Conservation (phyloP, 768 basidiomycete species). For the Hericium coralloides region DNA sequence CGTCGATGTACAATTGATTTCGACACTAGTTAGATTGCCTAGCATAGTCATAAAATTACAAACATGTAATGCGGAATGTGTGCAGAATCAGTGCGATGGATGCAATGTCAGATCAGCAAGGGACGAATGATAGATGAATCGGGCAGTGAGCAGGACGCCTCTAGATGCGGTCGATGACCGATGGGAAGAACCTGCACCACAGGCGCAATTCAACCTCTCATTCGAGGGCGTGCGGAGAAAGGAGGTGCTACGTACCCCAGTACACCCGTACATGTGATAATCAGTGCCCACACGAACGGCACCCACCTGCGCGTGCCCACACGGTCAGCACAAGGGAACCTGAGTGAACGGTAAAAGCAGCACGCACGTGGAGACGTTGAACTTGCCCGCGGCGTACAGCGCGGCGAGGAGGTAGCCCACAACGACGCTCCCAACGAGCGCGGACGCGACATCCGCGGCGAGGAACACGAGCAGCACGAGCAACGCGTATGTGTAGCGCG, state of each 20-base stretch:
- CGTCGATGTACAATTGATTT: too few relatives aligned
- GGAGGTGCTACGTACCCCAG: conserved; percentile 4
- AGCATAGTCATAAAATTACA: too few relatives aligned
- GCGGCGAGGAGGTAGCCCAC: conserved; percentile 14
- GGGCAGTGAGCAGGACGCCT: not conserved
- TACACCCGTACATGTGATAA: conserved; percentile 7
- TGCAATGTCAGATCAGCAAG: too few relatives aligned
- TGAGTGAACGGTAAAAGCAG: not conserved
- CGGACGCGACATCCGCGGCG: conserved; percentile 1
- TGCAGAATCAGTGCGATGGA: too few relatives aligned
- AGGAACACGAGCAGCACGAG: conserved; percentile 11
- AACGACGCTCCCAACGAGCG: conserved; percentile 10
- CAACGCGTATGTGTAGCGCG: conserved; percentile 9
- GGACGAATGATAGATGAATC: not conserved
- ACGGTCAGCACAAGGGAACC: not conserved
- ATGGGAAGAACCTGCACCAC: conserved; percentile 8
- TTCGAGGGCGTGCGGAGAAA: not conserved
- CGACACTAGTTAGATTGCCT: too few relatives aligned
- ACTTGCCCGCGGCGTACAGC: conserved; percentile 4
- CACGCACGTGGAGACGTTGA: conserved; percentile 14
- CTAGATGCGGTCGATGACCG: conserved; percentile 14
- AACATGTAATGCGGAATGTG: too few relatives aligned
- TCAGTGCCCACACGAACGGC: conserved; percentile 14
- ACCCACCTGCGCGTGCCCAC: conserved; percentile 4
- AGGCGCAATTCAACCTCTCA: not conserved